phyloP scores from a whole-genome alignment of 164 flowering plant genomes.

The Annona squamosa region DNA sequence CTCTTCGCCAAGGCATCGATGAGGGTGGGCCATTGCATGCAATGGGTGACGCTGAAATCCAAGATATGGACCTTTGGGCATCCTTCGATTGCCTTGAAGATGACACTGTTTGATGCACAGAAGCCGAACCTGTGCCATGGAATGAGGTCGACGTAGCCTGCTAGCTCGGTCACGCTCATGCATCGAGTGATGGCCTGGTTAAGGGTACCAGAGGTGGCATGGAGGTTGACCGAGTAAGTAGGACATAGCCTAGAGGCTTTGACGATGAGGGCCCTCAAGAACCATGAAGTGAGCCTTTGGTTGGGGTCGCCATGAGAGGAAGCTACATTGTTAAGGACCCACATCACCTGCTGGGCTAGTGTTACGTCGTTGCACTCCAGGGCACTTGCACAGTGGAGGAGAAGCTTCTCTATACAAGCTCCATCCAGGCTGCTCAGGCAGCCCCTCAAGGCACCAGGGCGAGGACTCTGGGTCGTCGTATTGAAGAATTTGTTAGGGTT shows the following conservation, averaged over 20 bases:
- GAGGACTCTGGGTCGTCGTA: conserved; percentile 31
- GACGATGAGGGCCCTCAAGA: conserved; percentile 56
- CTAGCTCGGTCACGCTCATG: conserved; percentile 67
- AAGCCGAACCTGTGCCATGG: conserved; percentile 89
- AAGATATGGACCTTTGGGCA: conserved; percentile 49
- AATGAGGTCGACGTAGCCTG: conserved; percentile 68
- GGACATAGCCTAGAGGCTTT: conserved; percentile 61
- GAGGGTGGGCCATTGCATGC: conserved; percentile 95
- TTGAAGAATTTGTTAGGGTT: conserved; percentile 34
- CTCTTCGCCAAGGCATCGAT: conserved; percentile 63
- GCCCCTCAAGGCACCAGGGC: conserved; percentile 46
- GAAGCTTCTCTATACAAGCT: conserved; percentile 75
- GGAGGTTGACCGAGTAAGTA: conserved; percentile 25
- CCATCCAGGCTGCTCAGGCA: conserved; percentile 72
- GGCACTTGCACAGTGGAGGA: conserved; percentile 75
- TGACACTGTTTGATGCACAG: conserved; percentile 66
- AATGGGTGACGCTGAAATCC: conserved; percentile 71
- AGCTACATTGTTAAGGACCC: conserved; percentile 87
- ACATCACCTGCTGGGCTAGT: conserved; percentile 84
- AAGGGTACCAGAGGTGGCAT: conserved; percentile 13
- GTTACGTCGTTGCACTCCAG: conserved; percentile 66
- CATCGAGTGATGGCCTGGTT: conserved; percentile 18
- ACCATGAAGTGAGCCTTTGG: conserved; percentile 70
- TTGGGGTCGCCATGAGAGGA: conserved; percentile 66
- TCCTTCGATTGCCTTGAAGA: conserved; percentile 50